phyloP scores from a whole-genome alignment of 1,139 yeast genomes.

The Kurtzmaniella natalensis region DNA sequence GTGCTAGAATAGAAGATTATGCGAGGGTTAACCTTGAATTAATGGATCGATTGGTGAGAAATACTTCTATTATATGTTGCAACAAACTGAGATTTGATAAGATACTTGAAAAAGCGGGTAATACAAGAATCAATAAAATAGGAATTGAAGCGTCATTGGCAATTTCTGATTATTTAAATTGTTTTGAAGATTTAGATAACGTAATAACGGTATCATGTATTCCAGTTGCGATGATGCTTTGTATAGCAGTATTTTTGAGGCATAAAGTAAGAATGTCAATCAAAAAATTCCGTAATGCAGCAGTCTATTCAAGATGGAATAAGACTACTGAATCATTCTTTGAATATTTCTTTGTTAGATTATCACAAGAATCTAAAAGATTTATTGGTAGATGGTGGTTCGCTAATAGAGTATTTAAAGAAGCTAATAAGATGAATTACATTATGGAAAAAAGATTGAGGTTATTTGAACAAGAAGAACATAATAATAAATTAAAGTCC shows the following conservation, averaged over 20 bases:
- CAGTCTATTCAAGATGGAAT: constrained; percentile 2
- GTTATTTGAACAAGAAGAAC: constrained; percentile 4
- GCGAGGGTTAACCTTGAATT: constrained; percentile 6
- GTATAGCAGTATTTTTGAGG: constrained; percentile 3
- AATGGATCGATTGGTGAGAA: constrained; percentile 6
- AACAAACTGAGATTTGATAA: constrained; percentile 2
- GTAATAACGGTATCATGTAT: constrained; percentile 5
- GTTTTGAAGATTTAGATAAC: constrained; percentile 1
- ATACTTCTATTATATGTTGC: background rate
- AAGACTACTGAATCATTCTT: constrained; percentile 1
- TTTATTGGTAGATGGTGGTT: constrained; percentile 19
- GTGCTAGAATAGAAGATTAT: constrained; percentile 6
- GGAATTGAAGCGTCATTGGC: background rate
- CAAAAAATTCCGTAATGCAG: background rate
- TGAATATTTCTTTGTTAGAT: constrained; percentile 8
- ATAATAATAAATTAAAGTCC: background rate
- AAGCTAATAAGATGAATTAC: constrained; percentile 9
- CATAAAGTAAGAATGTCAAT: constrained; percentile 4
- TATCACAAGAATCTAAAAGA: constrained; percentile 8
- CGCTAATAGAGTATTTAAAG: constrained; percentile 13
- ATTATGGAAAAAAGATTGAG: constrained; percentile 5
- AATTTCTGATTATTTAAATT: constrained; percentile 1
- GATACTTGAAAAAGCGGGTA: background rate
- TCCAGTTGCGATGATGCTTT: constrained; percentile 5
- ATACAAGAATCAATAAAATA: constrained; percentile 3